These are phyloP conservation scores for Hordeum pubiflorum DNA, from an alignment of 202 grass and related monocot genomes.

Conservation along the genomic window DNA sequence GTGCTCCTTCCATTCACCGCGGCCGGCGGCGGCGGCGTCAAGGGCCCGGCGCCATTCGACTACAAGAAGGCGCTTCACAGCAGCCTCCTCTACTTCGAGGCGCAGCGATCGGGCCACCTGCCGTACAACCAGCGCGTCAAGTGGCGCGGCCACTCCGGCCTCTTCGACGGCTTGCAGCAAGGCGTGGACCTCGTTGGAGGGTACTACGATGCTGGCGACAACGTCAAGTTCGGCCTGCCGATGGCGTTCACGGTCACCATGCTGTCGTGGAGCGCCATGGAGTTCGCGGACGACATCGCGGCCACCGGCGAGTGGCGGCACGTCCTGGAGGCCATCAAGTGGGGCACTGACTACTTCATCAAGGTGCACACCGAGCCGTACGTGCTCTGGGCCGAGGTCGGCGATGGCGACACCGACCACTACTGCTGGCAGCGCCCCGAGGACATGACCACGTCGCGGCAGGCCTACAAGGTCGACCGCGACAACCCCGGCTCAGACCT, in stretches of 20 bases:
- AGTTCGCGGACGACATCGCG: constrained; percentile 53
- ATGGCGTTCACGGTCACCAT: constrained; percentile 97
- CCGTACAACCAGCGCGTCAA: constrained; percentile 58
- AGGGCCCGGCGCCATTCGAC: not conserved
- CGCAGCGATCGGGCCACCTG: constrained; percentile 65
- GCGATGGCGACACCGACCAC: constrained; percentile 82
- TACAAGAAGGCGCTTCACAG: constrained; percentile 46
- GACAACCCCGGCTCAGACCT: constrained; percentile 72
- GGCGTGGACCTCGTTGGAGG: constrained; percentile 87
- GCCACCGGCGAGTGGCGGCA: constrained; percentile 53
- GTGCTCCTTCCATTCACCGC: not conserved
- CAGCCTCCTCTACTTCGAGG: constrained; percentile 78
- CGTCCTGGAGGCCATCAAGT: constrained; percentile 76
- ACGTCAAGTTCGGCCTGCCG: constrained; percentile 91
- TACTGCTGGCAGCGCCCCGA: constrained; percentile 96
- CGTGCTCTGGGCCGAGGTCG: constrained; percentile 33
- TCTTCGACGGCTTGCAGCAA: constrained; percentile 78
- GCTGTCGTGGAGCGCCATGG: constrained; percentile 72
- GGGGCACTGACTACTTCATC: constrained; percentile 90
- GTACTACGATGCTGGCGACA: constrained; percentile 85
- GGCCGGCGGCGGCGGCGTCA: no score
- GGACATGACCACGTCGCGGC: constrained; percentile 92
- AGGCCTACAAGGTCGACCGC: constrained; percentile 69
- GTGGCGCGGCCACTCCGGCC: constrained; percentile 75
- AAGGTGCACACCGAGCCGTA: constrained; percentile 75